Base-by-base conservation (phyloP, 169 alveolate species). In the Eimeria brunetti region DNA sequence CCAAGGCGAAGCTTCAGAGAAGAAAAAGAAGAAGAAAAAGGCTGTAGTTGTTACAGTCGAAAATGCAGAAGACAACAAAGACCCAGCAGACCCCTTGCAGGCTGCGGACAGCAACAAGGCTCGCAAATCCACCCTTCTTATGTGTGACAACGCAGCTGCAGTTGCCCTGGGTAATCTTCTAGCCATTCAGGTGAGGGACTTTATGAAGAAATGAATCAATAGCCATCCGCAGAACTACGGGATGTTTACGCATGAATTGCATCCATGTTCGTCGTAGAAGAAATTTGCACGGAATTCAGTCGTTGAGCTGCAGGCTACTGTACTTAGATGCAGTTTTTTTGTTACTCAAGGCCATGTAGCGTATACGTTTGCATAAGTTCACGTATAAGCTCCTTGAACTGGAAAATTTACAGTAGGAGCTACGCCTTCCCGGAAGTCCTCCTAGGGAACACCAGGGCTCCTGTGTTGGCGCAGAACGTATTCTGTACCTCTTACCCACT, bases 81-180 rank as follows among this genome's bases (percentile, higher is more conserved):
- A 62, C 49, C 33, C 78, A 44, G 49, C 41, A 44, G 60, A 44
- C 44, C 41, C 11, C 2, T 44, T 18, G 30, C 75, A 62, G 41
- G 8, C 92, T 51, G 33, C 33, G 6, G 81, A 44, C 44, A 36
- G 49, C 67, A 38, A n/a, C 81, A 38, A 38, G 80, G 27, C 92
- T 20, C 92, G 92, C 58, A 86, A 86, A 64, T 62, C 92, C 27
- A 86, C 92, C 33, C 92, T 86, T 24, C 80, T 86, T 14, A 69
- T 86, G 46, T 86, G 92, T 38, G 92, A 86, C 92, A 86, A 86
- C 67, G 83, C 92, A 62, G 92, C 92, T 24, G 92, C 92, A 62
- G 92, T 62, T 30, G 92, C 92, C 62, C 46, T 86, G 71, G 92
- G 92, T 6, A 86, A 86, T 62, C 92, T 86, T 49, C 27, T 86